These are phyloP conservation scores for Camelina neglecta DNA, from an alignment of 345 rosid genomes.

Conservation along the genomic window DNA sequence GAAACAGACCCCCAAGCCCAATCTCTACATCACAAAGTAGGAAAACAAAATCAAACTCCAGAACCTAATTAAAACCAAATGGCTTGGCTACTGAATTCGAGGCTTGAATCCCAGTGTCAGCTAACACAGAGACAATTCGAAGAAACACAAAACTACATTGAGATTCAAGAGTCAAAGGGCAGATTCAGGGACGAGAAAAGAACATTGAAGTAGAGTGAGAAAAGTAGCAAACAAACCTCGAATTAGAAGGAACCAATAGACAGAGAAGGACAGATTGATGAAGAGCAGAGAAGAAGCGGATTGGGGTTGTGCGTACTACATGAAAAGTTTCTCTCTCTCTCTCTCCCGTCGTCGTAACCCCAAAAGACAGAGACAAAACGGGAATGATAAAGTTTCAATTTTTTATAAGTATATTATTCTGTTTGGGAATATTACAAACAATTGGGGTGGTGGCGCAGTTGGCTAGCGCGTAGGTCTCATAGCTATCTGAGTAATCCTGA, in stretches of 20 bases:
- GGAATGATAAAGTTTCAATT: background rate
- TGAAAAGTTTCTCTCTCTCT: constrained; percentile 7
- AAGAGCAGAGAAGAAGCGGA: constrained; percentile 38
- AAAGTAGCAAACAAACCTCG: background rate
- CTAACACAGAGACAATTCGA: too few species aligned
- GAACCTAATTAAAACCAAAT: constrained; percentile 20
- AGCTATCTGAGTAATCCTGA: constrained; percentile 78
- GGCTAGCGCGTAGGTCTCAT: constrained; percentile 98
- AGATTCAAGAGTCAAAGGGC: constrained; percentile 15
- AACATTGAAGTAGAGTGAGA: background rate
- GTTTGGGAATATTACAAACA: fast-evolving
- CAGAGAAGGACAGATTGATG: constrained; percentile 12
- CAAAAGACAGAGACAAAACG: constrained; percentile 15
- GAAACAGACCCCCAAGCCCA: constrained; percentile 1
- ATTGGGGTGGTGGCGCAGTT: constrained; percentile 94
- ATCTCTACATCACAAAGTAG: background rate
- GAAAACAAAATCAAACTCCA: background rate
- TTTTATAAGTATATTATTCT: too few species aligned
- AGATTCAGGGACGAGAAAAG: constrained; percentile 6
- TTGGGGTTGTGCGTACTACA: constrained; percentile 51
- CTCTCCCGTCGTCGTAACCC: background rate
- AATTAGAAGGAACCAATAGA: background rate
- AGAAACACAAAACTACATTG: background rate
- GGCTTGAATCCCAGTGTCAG: constrained; percentile 3
- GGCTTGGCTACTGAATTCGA: constrained; percentile 1